Evolutionary conservation across 768 basidiomycete species (phyloP), one percentile per base, ranked within the genome.

Genomic region (Pseudohyphozyma bogoriensis): DNA sequence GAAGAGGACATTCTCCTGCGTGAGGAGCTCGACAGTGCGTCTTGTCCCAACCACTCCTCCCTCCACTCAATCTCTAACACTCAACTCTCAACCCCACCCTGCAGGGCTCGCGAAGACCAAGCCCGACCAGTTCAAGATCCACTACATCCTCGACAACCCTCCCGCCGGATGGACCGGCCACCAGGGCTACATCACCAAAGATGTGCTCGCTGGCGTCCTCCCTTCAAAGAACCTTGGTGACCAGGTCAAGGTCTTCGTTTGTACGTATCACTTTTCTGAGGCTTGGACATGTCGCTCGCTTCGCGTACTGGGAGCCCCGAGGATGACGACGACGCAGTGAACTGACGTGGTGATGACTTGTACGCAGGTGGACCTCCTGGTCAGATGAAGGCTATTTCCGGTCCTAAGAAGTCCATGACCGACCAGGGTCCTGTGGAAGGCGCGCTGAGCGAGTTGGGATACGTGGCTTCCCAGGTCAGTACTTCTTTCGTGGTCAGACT

Each of bases 1-100:
- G 88, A 90, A 72, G 78, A 81, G 55, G 95, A 99, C 72, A 95
- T 99, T 64, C 83, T 92, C 55, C 81, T 93, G 63, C 83, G 84
- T 55, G 80, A 86, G 70, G 83, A 85, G 67, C 79, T 89, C 64
- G 87, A 89, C 35, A 46, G 64, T 64, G 20, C 31, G 51, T 74
- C 73, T 11, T 77, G 29, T 29, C 36, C 51, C 13, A 7, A 16
- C 20, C 9, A 39, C 26, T 13, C 31, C 40, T 4, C 3, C 16
- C 40, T 31, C 28, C 13, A 7, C 28, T 39, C 33, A 15, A 40
- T 33, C 12, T 36, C 50, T 22, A 36, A 20, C 2, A 3, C n/a
- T 46, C 29, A 16, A 22, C 51, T 9, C 8, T n/a, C 3, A n/a
- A n/a, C n/a, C n/a, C n/a, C n/a, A n/a, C n/a, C n/a, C n/a, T 13